Evolutionary conservation across 345 rosid genomes (phyloP), one percentile per base, ranked within the genome.

Genomic region (Euphorbia lathyris): DNA sequence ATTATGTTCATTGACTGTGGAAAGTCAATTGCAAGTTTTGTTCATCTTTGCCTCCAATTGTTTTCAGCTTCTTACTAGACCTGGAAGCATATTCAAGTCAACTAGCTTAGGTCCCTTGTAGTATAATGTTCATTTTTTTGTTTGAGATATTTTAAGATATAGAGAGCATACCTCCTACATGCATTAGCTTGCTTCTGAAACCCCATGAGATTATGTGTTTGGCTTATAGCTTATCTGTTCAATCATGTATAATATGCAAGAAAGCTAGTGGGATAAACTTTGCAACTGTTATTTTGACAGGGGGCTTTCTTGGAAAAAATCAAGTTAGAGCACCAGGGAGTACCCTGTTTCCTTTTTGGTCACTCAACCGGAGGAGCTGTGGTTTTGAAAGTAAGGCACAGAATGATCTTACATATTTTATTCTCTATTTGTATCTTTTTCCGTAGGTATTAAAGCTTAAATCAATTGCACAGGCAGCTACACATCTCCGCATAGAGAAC

Each of bases 281-380:
- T 25, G 27, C 56, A 0, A 36, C 14, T 29, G 51, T 34, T 58
- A 45, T 73, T 70, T 66, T 8, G 68, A 72, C 68, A 95, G 99
- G 91, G 78, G 68, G 86, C 96, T 73, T 89, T 90, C 82, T 77
- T 92, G 90, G 97, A 90, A 67, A 95, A 87, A 78, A 77, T 90
- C 64, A 87, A 76, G 81, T 80, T 74, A 34, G 98, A 92, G 58
- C 79, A 95, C 74, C 97, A 92, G 0, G 91, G 86, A n/a, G 74
- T 88, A 23, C 96, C 97, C 23, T 95, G 99, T 82, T 95, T 95
- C 77, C 98, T 95, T 45, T 90, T 92, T 76, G 99, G 99, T 77
- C 99, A 95, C 70, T 95, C 97, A 40, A 92, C 98, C 0, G 98
- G 99, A 76, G 99, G 99, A 70, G 93, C 99, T 66, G 98, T 92